Evolutionary conservation across 1,284 basidiomycete species (phyloP).

Genomic region (Heterobasidion annosum): DNA sequence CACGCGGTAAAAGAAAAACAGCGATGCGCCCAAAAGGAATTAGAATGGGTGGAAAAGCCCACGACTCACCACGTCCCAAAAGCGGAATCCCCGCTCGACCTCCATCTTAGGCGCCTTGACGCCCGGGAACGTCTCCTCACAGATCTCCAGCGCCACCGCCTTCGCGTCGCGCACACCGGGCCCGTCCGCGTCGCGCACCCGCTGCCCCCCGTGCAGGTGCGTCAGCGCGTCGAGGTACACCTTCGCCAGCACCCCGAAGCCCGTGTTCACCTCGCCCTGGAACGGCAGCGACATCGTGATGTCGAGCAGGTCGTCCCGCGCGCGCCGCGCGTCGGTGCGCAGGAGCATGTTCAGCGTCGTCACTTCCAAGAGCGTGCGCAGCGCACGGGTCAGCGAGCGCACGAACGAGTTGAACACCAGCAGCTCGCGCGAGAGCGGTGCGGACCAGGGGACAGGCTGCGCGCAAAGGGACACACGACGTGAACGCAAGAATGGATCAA

Average conservation of each 20-base stretch:
- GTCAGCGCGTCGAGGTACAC: conserved; percentile 91
- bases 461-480: neutral
- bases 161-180: conserved; percentile 81
- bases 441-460: conserved; percentile 82
- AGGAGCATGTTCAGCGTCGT: conserved; percentile 89
- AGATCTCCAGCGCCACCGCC: conserved; percentile 80
- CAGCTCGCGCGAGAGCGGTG: conserved; percentile 91
- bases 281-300: conserved; percentile 88
- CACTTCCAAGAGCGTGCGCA: conserved; percentile 88
- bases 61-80: conserved; percentile 90
- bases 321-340: conserved; percentile 76
- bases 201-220: conserved; percentile 70
- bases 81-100: conserved; percentile 93
- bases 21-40: neutral
- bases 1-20: conserved; percentile 3
- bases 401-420: conserved; percentile 98
- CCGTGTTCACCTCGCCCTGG: conserved; percentile 95
- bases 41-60: no score
- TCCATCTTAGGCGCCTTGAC: conserved; percentile 83
- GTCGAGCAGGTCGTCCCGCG: conserved; percentile 88
- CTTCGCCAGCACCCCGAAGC: conserved; percentile 95
- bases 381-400: conserved; percentile 79
- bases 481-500: conserved; percentile 2
- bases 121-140: conserved; percentile 90
- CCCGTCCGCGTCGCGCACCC: conserved; percentile 67